Conservation (phyloP, 2,329 filamentous ascomycete species). For the Cladosporium cucumerinum region DNA sequence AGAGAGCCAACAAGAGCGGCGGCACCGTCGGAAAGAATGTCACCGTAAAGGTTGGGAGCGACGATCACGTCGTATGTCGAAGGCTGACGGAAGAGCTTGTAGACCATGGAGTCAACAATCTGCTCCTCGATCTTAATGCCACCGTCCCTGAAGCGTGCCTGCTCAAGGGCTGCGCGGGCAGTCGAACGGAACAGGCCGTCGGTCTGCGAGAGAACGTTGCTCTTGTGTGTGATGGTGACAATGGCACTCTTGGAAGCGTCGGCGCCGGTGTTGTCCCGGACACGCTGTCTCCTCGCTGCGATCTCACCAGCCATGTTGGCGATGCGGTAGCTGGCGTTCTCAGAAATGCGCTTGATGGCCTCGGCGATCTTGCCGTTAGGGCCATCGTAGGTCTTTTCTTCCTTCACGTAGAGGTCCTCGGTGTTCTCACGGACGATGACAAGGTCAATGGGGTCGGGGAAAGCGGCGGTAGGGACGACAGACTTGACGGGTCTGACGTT, state of each 20-base stretch:
- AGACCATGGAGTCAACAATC: slow-evolving; percentile 99
- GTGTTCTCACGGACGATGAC: slow-evolving; percentile 99
- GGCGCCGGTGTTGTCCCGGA: slow-evolving; percentile 58
- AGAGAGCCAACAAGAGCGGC: slow-evolving; percentile 89
- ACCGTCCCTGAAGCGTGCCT: slow-evolving; percentile 61
- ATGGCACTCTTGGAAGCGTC: slow-evolving; percentile 67
- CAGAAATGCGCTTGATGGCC: slow-evolving; percentile 94
- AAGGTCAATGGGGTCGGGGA: slow-evolving; percentile 71
- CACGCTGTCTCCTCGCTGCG: slow-evolving; percentile 77
- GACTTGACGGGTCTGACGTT: slow-evolving; percentile 96
- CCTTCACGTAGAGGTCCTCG: slow-evolving; percentile 96
- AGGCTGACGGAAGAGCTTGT: slow-evolving; percentile 98
- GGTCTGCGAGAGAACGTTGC: slow-evolving; percentile 92
- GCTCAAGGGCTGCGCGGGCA: slow-evolving; percentile 68
- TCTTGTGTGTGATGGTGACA: slow-evolving; percentile 98
- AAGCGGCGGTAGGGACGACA: slow-evolving; percentile 56
- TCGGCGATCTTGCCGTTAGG: slow-evolving; percentile 81
- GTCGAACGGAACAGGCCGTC: slow-evolving; percentile 91
- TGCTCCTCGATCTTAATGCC: slow-evolving; percentile 74
- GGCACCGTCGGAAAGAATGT: slow-evolving; percentile 92
- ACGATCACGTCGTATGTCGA: slow-evolving; percentile 96
- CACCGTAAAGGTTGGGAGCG: slow-evolving; percentile 94
- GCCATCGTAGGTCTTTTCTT: slow-evolving; percentile 78
- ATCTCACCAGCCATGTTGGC: slow-evolving; percentile 93
- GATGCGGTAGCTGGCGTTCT: slow-evolving; percentile 80